Evolutionary conservation across 2,329 filamentous ascomycete species (phyloP).

Genomic region (Gnomoniopsis sp.): DNA sequence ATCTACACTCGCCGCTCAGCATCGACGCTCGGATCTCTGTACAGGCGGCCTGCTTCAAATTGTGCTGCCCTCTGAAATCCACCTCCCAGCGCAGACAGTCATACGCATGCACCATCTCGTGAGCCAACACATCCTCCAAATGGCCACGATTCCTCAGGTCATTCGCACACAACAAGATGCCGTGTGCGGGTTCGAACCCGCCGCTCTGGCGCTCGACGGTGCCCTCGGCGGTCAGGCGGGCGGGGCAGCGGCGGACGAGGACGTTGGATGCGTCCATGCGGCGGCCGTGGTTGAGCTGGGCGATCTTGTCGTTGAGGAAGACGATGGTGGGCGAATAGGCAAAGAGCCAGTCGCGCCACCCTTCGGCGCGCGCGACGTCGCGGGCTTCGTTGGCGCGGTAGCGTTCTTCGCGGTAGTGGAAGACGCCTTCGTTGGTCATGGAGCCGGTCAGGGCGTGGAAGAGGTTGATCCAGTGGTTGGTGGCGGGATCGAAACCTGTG

Average conservation of each 20-base stretch:
- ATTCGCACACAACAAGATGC: conserved; percentile 91
- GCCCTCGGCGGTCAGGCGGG: conserved; percentile 52
- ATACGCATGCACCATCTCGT: conserved; percentile 98
- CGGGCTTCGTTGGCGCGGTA: conserved; percentile 71
- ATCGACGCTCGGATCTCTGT: conserved; percentile 95
- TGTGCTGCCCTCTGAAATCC: conserved; percentile 66
- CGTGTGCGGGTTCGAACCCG: conserved; percentile 82
- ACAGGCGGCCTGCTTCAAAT: conserved; percentile 87
- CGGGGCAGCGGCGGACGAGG: conserved; percentile 74
- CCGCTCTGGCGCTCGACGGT: conserved; percentile 65
- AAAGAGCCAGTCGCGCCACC: conserved; percentile 79
- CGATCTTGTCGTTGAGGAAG: conserved; percentile 81
- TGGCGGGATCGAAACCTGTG: conserved; percentile 61
- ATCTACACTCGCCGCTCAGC: conserved; percentile 90
- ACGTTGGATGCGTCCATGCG: conserved; percentile 72
- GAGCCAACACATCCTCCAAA: conserved; percentile 88
- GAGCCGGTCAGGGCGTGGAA: conserved; percentile 76
- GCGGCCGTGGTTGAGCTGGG: conserved; percentile 64
- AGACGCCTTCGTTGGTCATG: conserved; percentile 65
- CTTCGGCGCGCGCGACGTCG: conserved; percentile 79
- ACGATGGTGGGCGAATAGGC: conserved; percentile 80
- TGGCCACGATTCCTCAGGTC: conserved; percentile 76
- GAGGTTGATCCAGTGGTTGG: conserved; percentile 74
- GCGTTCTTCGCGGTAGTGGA: conserved; percentile 74
- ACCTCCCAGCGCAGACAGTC: conserved; percentile 91